Evolutionary conservation across 805 yeast genomes (phyloP), one percentile per base, ranked within the genome.

Genomic region (Kodamaea kakaduensis): DNA sequence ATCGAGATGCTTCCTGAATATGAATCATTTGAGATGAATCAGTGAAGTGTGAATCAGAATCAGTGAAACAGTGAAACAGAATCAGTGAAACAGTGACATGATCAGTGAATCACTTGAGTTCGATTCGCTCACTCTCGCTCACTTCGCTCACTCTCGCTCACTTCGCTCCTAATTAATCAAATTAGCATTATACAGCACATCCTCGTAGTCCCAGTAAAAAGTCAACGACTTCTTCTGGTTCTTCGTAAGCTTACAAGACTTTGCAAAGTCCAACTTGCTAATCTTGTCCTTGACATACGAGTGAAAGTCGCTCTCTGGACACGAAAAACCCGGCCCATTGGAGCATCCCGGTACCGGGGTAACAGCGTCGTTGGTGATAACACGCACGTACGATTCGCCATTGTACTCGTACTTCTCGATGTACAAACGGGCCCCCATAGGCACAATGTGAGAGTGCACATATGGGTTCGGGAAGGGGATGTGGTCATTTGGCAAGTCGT

Each of bases 401-500:
- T 44, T 47, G 39, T 65, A 61, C 20, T 42, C 41, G 45, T 48
- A 58, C 43, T 61, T 62, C 42, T 64, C 70, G 22, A 59, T 52
- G 40, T 55, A 48, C 18, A 56, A 41, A 40, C 69, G 51, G 16
- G 66, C 66, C 28, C 66, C 67, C 53, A 59, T 64, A 5, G 70
- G 69, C 17, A 59, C 57, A 29, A 58, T 44, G 22, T 54, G 56
- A 9, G 60, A 51, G 37, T 54, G 65, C n/a, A 62, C 67, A 62
- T 69, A 79, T 13, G 64, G 58, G 40, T 67, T 59, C 32, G 66
- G 64, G 56, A 75, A 73, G 5, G 66, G 67, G 26, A 75, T 64
- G 31, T 61, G 58, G 40, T 64, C 64, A 5, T 69, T 52, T 4
- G 77, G 67, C 26, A 75, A 64, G 8, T 25, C 10, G 22, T 64